phyloP scores from a whole-genome alignment of 306 rosid genomes.

The Boehmeria nivea region DNA sequence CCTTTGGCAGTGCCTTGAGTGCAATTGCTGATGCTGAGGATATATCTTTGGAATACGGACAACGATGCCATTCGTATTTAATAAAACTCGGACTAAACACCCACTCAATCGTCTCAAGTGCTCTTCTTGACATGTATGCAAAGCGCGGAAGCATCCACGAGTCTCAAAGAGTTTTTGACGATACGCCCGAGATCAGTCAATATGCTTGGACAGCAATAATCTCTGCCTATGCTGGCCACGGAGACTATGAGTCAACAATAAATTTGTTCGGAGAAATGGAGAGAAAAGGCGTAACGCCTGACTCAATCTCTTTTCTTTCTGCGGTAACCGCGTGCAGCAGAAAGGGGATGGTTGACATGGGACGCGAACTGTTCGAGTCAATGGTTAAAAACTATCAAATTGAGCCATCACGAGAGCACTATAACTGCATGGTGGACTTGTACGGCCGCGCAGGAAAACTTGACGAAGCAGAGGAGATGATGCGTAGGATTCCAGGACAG shows the following conservation, averaged over 20 bases:
- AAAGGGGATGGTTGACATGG: conserved; percentile 70
- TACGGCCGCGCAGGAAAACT: conserved; percentile 63
- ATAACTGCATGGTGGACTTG: conserved; percentile 76
- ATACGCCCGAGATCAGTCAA: conserved; percentile 45
- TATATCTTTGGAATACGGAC: conserved; percentile 67
- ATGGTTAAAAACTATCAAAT: conserved; percentile 54
- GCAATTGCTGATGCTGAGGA: conserved; percentile 68
- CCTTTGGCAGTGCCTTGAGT: conserved; percentile 81
- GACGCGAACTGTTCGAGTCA: conserved; percentile 43
- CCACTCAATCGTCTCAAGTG: conserved; percentile 55
- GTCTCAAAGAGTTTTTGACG: conserved; percentile 56
- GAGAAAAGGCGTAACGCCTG: conserved; percentile 46
- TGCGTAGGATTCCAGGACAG: conserved; percentile 49
- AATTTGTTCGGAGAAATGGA: conserved; percentile 57
- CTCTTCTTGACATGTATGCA: conserved; percentile 84
- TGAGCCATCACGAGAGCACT: conserved; percentile 65
- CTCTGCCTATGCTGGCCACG: conserved; percentile 71
- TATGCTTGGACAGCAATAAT: conserved; percentile 77
- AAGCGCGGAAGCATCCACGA: conserved; percentile 68
- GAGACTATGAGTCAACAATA: conserved; percentile 57
- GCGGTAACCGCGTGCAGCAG: conserved; percentile 66
- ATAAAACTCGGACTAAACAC: conserved; percentile 52
- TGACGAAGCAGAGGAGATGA: conserved; percentile 59
- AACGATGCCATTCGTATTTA: conserved; percentile 60
- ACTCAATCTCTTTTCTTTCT: conserved; percentile 70